Base-by-base conservation (phyloP, 1,284 basidiomycete genomes). In the Ustilago loliicola region DNA sequence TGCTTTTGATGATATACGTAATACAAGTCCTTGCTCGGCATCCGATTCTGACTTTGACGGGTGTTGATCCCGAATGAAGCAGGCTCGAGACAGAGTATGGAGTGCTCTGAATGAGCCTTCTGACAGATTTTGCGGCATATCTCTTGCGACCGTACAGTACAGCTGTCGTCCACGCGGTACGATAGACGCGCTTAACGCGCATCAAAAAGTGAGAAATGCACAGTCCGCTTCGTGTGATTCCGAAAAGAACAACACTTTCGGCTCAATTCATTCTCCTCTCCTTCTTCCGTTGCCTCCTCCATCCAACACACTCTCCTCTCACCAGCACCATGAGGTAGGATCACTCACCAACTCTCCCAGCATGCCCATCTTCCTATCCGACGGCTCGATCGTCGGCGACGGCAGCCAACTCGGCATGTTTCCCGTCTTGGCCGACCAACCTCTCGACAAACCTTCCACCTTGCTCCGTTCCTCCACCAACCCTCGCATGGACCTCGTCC, bases 401-500 rank as follows among this genome's bases (percentile, higher is more conserved):
- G 72, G 72, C 29, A 74, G 72, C 63, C 66, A 69, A 19, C 60
- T 71, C 34, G 72, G 67, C 61, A 67, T 64, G 59, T 69, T 77
- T 30, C 66, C 69, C 40, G 74, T 70, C n/a, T 32, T 77, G 5
- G 74, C 69, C 27, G 66, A 72, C 32, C 62, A 68, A 52, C 38
- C 25, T 3, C 70, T 77, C 45, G 69, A 68, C 45, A 77, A 77
- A 34, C 57, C 66, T 2, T 55, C 66, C 17, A 62, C 30, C 11
- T 27, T 79, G 23, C 72, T 80, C 4, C 66, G 58, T n/a, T 50
- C 60, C 23, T 67, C 73, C 34, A 54, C 69, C 59, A 77, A 77
- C 57, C 77, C 77, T 51, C 73, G 77, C 55, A 80, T 77, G 77
- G 77, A 80, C 21, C 77, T 80, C 40, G 67, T 73, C 23, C 57